Evolutionary conservation across 1,284 basidiomycete genomes (phyloP).

Genomic region (Apiotrichum brassicae): DNA sequence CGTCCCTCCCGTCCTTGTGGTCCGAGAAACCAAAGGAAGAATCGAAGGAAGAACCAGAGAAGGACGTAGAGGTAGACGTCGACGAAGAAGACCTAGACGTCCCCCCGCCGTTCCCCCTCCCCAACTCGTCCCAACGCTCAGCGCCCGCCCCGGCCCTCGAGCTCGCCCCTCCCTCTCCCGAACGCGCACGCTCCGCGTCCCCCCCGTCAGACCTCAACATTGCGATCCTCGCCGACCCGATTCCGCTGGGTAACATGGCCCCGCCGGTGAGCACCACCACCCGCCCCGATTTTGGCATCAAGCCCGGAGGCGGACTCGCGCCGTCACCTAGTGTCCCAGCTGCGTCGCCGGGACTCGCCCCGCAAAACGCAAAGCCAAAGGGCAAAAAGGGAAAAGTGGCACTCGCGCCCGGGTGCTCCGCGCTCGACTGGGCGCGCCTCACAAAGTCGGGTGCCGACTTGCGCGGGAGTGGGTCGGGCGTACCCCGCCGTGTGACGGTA

Average conservation of each 20-base stretch:
- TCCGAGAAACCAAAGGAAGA: background rate
- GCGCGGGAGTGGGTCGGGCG: conserved; percentile 51
- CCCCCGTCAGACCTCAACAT: conserved; percentile 39
- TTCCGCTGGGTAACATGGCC: conserved; percentile 40
- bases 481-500: conserved; percentile 67
- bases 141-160: conserved; percentile 25
- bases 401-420: conserved; percentile 82
- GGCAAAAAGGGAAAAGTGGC: conserved; percentile 72
- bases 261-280: conserved; percentile 36
- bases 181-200: conserved; percentile 53
- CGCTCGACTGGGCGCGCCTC: conserved; percentile 89
- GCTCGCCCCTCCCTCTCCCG: conserved; percentile 54
- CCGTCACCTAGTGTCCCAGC: conserved; percentile 23
- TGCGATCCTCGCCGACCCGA: conserved; percentile 33
- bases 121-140: conserved; percentile 72
- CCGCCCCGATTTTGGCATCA: conserved; percentile 36
- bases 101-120: conserved; percentile 76
- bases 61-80: conserved; percentile 17
- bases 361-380: conserved; percentile 46
- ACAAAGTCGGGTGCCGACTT: conserved; percentile 72
- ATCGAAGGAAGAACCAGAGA: background rate
- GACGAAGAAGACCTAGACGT: conserved; percentile 59
- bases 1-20: conserved; percentile 9
- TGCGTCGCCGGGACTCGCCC: conserved; percentile 51
- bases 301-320: conserved; percentile 23